Percentiles rank a stretch among this genome's conserved stretches.
phyloP scores from a whole-genome alignment of 805 yeast genomes.

The Metschnikowia matae region DNA sequence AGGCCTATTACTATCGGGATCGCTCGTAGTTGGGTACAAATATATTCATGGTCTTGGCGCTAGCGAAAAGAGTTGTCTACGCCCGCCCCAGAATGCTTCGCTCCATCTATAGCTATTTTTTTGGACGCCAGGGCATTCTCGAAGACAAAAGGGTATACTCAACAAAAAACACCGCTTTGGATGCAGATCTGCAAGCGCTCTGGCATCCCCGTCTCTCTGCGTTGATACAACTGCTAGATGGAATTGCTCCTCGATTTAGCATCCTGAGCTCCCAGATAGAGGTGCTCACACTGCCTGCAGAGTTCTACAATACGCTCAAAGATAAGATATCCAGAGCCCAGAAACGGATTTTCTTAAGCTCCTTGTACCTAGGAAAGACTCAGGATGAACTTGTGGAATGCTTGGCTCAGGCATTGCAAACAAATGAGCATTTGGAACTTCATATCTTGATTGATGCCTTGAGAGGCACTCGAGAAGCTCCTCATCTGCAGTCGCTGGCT shows the following conservation, averaged over 20 bases:
- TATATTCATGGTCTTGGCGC: constrained; percentile 4
- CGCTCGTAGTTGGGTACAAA: not conserved
- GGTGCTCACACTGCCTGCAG: constrained; percentile 60
- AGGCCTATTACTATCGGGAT: not conserved
- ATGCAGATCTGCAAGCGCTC: constrained; percentile 16
- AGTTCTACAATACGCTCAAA: constrained; percentile 67
- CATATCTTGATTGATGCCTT: constrained; percentile 80
- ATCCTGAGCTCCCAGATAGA: constrained; percentile 53
- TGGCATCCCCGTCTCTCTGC: constrained; percentile 45
- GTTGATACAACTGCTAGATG: constrained; percentile 52
- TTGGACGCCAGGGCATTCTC: constrained; percentile 12
- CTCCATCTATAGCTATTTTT: constrained; percentile 16
- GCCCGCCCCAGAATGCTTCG: constrained; percentile 19
- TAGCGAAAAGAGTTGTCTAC: constrained; percentile 2
- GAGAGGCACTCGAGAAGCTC: constrained; percentile 91
- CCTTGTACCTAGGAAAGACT: constrained; percentile 79
- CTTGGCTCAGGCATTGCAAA: constrained; percentile 53
- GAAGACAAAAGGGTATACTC: constrained; percentile 15
- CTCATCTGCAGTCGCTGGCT: constrained; percentile 66
- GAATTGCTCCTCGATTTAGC: constrained; percentile 64
- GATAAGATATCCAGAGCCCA: constrained; percentile 59
- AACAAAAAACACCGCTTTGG: constrained; percentile 26
- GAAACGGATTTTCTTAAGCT: constrained; percentile 69
- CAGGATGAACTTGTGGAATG: constrained; percentile 72
- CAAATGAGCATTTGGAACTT: constrained; percentile 61